phyloP scores from a whole-genome alignment of 2,329 filamentous ascomycete genomes.

The Aspergillus quadricinctus region DNA sequence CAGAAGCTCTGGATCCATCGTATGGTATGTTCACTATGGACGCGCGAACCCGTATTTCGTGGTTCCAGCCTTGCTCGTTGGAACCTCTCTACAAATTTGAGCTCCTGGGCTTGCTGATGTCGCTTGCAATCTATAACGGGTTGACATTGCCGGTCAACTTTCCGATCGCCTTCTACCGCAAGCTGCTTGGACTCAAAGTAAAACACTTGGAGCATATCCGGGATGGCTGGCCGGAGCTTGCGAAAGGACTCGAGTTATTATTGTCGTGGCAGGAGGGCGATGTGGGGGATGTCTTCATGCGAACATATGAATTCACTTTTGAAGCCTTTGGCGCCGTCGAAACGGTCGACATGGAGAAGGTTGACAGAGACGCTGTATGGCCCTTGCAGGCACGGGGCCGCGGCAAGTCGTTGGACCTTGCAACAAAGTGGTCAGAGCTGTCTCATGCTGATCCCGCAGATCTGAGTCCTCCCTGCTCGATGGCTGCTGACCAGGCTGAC shows the following conservation, averaged over 20 bases:
- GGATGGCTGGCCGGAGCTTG: slow-evolving; percentile 83
- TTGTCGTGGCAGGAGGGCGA: slow-evolving; percentile 75
- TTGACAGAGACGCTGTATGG: slow-evolving; percentile 35
- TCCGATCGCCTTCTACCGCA: slow-evolving; percentile 76
- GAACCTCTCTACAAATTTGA: slow-evolving; percentile 89
- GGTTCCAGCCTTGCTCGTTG: slow-evolving; percentile 78
- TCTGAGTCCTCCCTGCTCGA: slow-evolving; percentile 20
- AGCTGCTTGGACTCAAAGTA: slow-evolving; percentile 66
- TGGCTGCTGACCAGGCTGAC: slow-evolving; percentile 16
- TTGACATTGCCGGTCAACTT: slow-evolving; percentile 87
- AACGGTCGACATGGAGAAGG: slow-evolving; percentile 52
- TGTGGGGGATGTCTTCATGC: slow-evolving; percentile 75
- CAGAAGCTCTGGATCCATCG: slow-evolving; percentile 70
- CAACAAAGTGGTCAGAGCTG: slow-evolving; percentile 21
- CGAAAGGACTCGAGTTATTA: slow-evolving; percentile 67
- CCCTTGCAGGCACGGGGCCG: slow-evolving; percentile 14
- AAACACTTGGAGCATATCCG: slow-evolving; percentile 70
- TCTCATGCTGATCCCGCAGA: slow-evolving; percentile 15
- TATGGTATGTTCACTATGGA: slow-evolving; percentile 78
- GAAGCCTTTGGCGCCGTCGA: slow-evolving; percentile 52
- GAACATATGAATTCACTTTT: slow-evolving; percentile 82
- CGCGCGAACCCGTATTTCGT: slow-evolving; percentile 69
- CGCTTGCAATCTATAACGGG: slow-evolving; percentile 87
- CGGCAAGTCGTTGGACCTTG: slow-evolving; percentile 4
- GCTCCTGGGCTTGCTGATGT: slow-evolving; percentile 80